Percentiles rank a stretch among this genome's conserved stretches.
phyloP scores from a whole-genome alignment of 2,329 filamentous ascomycete species.

The Tolypocladium sp. region DNA sequence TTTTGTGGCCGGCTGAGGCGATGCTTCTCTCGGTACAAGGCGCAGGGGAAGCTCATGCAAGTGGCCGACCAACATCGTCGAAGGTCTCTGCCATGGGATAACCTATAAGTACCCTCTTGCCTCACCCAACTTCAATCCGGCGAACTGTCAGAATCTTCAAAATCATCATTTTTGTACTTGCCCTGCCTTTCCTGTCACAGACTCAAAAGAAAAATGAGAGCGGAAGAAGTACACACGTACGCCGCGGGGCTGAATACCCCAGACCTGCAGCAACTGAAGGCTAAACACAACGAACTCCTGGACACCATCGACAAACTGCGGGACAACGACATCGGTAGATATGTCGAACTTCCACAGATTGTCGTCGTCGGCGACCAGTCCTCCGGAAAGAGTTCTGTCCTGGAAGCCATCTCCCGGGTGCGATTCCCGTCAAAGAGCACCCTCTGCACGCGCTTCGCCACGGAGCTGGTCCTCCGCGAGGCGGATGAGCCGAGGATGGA shows the following conservation, averaged over 20 bases:
- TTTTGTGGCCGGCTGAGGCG: neutral
- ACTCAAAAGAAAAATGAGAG: neutral
- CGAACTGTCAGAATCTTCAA: no score
- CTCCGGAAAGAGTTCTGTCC: conserved; percentile 55
- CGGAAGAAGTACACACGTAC: neutral
- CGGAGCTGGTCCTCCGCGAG: conserved; percentile 49
- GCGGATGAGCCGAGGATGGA: conserved; percentile 18
- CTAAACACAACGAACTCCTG: conserved; percentile 6
- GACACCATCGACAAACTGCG: conserved; percentile 9
- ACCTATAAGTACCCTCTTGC: no score
- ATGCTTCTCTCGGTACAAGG: neutral
- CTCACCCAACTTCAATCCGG: no score
- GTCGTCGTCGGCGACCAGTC: conserved; percentile 55
- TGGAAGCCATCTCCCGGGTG: conserved; percentile 55
- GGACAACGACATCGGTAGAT: conserved; percentile 4
- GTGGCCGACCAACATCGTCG: neutral
- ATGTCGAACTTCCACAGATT: conserved; percentile 33
- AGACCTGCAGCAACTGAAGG: neutral
- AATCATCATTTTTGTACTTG: neutral
- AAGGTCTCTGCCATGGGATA: neutral
- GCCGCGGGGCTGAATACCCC: neutral
- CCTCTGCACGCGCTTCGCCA: conserved; percentile 54
- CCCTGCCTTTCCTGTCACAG: neutral
- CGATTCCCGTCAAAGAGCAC: conserved; percentile 49
- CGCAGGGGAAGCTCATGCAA: neutral